Conservation (phyloP, 495 filamentous ascomycete genomes). For the Neurospora discreta region DNA sequence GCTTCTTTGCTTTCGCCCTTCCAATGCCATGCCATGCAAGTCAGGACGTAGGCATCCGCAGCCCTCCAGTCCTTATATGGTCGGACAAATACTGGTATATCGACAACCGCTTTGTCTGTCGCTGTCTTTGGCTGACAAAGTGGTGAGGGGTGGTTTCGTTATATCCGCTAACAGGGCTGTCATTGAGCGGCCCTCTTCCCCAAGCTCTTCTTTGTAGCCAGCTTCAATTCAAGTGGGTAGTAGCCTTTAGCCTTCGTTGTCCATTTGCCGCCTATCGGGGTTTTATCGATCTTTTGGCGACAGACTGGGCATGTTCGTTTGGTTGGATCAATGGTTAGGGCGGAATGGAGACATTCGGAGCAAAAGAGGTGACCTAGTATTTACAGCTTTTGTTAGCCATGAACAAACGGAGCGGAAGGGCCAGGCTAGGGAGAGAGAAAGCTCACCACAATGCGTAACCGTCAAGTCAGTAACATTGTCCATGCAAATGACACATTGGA, state of each 20-base stretch:
- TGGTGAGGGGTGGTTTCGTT: neutral
- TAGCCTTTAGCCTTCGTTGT: conserved; percentile 30
- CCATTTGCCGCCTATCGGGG: conserved; percentile 27
- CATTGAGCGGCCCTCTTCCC: conserved; percentile 26
- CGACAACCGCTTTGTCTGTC: neutral
- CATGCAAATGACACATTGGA: conserved; percentile 81
- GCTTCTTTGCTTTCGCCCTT: neutral
- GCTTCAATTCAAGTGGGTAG: conserved; percentile 50
- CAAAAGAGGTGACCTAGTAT: conserved; percentile 73
- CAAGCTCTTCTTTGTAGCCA: conserved; percentile 39
- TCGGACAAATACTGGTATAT: neutral
- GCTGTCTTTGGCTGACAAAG: neutral
- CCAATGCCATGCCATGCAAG: neutral
- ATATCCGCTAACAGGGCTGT: neutral
- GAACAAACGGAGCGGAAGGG: neutral
- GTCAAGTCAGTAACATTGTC: conserved; percentile 63
- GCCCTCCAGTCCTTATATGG: neutral
- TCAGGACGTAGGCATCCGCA: neutral
- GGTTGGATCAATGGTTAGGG: conserved; percentile 48
- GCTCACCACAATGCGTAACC: conserved; percentile 72
- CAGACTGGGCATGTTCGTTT: conserved; percentile 43
- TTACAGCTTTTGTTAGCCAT: neutral
- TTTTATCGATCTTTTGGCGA: conserved; percentile 44
- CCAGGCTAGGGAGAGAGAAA: conserved; percentile 2
- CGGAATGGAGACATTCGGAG: conserved; percentile 65